Evolutionary conservation across 441 rosid species (phyloP), one percentile per base, ranked within the genome.

Genomic region (Isatis lusitanica): DNA sequence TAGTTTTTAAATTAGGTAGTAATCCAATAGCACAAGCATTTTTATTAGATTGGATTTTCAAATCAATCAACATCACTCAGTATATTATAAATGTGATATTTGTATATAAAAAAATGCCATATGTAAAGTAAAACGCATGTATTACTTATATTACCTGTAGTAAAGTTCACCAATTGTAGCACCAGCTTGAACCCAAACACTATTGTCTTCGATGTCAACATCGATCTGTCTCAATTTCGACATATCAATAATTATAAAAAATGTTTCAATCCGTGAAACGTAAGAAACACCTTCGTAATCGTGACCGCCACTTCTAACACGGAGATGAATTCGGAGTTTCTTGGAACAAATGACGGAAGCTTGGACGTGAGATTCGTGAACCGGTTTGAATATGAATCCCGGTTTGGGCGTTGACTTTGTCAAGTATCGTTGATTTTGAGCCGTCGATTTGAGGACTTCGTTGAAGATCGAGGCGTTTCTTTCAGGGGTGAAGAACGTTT

Each of bases 291-390:
- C 96, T 65, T 90, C 92, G 5, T 82, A 90, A 43, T 87, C 96
- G 43, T 89, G 94, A 59, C 91, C 93, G 0, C 89, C 93, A 6
- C 97, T 91, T 0, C 95, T 87, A 38, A 89, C 80, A 33, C 93
- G 74, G 4, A 89, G 77, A 62, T 85, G 91, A 38, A 91, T 76
- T 12, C 79, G 67, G 0, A 82, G 80, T 63, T 82, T 28, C 30
- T 78, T 82, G 38, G 88, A 82, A 64, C 91, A 89, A 7, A 74
- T 77, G 52, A 87, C 81, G n/a, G 88, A 79, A 17, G 87, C 88
- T 48, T 86, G 94, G 71, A 88, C 80, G 1, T 86, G 93, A 68
- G 86, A 75, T 44, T 81, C 87, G 0, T 77, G 31, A 9, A 77
- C 6, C 1, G 97, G 96, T 2, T 81, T 1, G 80, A 86, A 84